Evolutionary conservation across 108 stramenopile species (phyloP), one percentile per base, ranked within the genome.

Genomic region (Epipyxis sp.): DNA sequence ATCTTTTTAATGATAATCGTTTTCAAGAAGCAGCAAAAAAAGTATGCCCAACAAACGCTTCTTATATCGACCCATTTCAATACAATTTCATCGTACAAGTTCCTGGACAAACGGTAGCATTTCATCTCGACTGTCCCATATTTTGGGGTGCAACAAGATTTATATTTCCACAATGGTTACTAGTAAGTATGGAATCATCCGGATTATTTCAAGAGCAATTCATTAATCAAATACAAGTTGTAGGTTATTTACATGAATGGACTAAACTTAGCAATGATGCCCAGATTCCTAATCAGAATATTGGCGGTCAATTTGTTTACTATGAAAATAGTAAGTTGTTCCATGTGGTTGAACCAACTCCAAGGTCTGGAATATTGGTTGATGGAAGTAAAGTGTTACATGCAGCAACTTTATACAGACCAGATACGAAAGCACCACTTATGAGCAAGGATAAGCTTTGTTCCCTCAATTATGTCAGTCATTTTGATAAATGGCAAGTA

Each of bases 91-190:
- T 82, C 25, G 42, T 78, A 0, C 81, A 82, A 37, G 44, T 82
- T 0, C 81, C 81, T 13, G 81, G 81, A 25, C 81, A 82, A 72
- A 76, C 81, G 0, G 81, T 82, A 1, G 81, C 81, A 1, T 68
- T 58, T 0, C 81, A 82, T 42, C 43, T 82, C 0, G 81, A 82
- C 40, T 74, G 72, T 0, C 59, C 77, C 1, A 78, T 78, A 43
- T 82, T 82, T 27, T 42, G 67, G 76, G 77, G 77, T 25, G 77
- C 81, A 30, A 40, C 42, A 0, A 46, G 81, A 3, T 78, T 78
- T 59, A 40, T 37, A 42, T 32, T 78, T 42, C 81, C 81, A 42
- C 81, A 82, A 37, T 82, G 81, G 81, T 41, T 82, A 40, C 72
- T 82, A n/a, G 81, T 76, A 16, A 54, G 44, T 76, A 82, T 82